Conservation (phyloP, 495 filamentous ascomycete genomes). For the Thozetella sp. region DNA sequence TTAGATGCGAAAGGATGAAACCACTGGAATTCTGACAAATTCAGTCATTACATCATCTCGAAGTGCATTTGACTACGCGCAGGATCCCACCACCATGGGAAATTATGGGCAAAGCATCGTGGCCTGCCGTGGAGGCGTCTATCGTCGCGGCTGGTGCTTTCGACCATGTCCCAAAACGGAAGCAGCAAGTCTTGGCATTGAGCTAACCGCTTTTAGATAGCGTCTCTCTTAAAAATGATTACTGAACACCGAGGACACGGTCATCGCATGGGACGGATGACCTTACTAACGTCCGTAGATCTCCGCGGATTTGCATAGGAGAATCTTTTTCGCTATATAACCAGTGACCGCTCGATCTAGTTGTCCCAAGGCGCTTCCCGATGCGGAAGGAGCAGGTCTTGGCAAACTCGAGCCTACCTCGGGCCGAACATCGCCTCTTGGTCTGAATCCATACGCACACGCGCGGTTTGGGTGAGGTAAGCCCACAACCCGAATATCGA, state of each 20-base stretch:
- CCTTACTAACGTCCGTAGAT: not conserved
- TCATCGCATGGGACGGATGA: too few relatives aligned
- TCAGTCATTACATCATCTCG: too few relatives aligned
- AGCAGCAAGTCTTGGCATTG: not conserved
- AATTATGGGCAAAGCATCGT: not conserved
- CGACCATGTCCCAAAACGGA: not conserved
- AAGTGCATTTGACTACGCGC: not conserved
- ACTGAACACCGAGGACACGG: too few relatives aligned
- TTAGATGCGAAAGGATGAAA: too few relatives aligned
- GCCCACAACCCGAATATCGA: not conserved
- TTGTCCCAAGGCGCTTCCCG: not conserved
- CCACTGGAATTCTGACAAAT: not conserved
- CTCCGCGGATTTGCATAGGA: not conserved
- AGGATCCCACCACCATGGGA: not conserved
- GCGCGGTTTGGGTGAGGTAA: not conserved
- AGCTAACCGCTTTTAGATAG: not conserved
- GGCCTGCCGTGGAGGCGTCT: not conserved
- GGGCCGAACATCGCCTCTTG: not conserved
- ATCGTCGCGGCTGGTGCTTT: not conserved
- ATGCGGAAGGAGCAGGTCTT: constrained; percentile 3
- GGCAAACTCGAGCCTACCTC: not conserved
- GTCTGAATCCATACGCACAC: not conserved
- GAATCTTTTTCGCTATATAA: not conserved
- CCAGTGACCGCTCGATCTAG: not conserved
- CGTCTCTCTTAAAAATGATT: not conserved